phyloP scores from a whole-genome alignment of 1,139 yeast species.

The Saccharomycopsis crataegensis region DNA sequence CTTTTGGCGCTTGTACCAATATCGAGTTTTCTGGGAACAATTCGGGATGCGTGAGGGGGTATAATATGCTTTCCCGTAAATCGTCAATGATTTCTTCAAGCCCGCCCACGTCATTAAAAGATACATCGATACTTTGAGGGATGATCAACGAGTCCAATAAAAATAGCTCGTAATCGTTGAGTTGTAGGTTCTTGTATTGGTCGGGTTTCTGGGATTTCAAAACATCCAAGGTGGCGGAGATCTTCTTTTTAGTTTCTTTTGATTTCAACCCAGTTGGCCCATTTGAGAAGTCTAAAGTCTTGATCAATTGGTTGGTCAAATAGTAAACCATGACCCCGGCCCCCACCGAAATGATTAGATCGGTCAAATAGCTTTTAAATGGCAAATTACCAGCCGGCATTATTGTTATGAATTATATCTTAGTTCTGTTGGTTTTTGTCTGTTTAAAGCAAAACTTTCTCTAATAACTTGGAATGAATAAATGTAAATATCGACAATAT shows the following conservation, averaged over 20 bases:
- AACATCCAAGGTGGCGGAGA: conserved; percentile 11
- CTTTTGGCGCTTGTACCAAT: conserved; percentile 84
- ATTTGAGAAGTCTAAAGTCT: conserved; percentile 5
- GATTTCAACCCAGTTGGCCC: conserved; percentile 16
- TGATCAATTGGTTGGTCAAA: conserved; percentile 14
- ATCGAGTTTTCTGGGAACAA: conserved; percentile 55
- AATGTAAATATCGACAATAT: no score
- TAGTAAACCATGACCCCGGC: conserved; percentile 20
- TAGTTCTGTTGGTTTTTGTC: background rate
- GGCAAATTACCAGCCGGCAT: conserved; percentile 12
- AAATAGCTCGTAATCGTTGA: conserved; percentile 46
- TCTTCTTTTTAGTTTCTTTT: conserved; percentile 16
- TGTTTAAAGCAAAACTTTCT: background rate
- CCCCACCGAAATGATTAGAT: conserved; percentile 12
- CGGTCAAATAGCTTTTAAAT: conserved; percentile 10
- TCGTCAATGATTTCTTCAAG: conserved; percentile 76
- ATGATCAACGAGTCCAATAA: conserved; percentile 43
- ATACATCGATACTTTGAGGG: conserved; percentile 45
- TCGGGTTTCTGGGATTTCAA: conserved; percentile 11
- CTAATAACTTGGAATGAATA: background rate
- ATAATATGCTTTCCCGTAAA: conserved; percentile 76
- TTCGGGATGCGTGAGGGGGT: conserved; percentile 76
- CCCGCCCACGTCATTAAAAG: conserved; percentile 77
- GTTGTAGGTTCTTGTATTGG: conserved; percentile 28
- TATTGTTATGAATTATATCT: background rate